Conservation (phyloP, 2,329 filamentous ascomycete genomes). For the Zasmidium angulare region DNA sequence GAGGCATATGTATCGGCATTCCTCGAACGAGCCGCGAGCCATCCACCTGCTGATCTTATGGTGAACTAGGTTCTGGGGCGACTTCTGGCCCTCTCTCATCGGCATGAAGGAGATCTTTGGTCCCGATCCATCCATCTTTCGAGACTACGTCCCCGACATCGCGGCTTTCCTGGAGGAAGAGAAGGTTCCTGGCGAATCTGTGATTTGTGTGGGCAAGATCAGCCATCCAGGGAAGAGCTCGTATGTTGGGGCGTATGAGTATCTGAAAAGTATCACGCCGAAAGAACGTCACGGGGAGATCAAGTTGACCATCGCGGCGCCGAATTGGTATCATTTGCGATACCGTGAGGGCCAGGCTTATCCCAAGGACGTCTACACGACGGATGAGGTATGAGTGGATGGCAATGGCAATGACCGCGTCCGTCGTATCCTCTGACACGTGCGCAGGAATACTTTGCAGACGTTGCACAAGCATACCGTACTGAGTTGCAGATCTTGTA, state of each 20-base stretch:
- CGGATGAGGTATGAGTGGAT: slow-evolving; percentile 35
- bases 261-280: slow-evolving; percentile 59
- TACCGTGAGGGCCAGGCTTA: slow-evolving; percentile 54
- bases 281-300: slow-evolving; percentile 63
- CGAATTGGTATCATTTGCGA: slow-evolving; percentile 27
- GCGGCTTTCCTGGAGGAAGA: slow-evolving; percentile 60
- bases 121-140: slow-evolving; percentile 51
- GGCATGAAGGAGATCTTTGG: slow-evolving; percentile 50
- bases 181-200: slow-evolving; percentile 55
- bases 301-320: slow-evolving; percentile 31
- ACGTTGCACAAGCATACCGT: slow-evolving; percentile 48
- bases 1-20: slow-evolving; percentile 15
- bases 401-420: background rate
- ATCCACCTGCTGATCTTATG: too few relatives aligned
- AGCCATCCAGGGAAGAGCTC: slow-evolving; percentile 54
- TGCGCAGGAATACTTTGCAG: slow-evolving; percentile 44
- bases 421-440: background rate
- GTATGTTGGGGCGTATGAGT: slow-evolving; percentile 58
- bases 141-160: slow-evolving; percentile 60
- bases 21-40: too few relatives aligned
- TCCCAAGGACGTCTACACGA: slow-evolving; percentile 45
- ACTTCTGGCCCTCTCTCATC: slow-evolving; percentile 35
- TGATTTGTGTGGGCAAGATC: slow-evolving; percentile 48
- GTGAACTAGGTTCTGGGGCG: slow-evolving; percentile 32
- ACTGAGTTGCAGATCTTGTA: slow-evolving; percentile 48